Evolutionary conservation across 768 basidiomycete genomes (phyloP).

Genomic region (Tylopilus plumbeoviolaceoides): DNA sequence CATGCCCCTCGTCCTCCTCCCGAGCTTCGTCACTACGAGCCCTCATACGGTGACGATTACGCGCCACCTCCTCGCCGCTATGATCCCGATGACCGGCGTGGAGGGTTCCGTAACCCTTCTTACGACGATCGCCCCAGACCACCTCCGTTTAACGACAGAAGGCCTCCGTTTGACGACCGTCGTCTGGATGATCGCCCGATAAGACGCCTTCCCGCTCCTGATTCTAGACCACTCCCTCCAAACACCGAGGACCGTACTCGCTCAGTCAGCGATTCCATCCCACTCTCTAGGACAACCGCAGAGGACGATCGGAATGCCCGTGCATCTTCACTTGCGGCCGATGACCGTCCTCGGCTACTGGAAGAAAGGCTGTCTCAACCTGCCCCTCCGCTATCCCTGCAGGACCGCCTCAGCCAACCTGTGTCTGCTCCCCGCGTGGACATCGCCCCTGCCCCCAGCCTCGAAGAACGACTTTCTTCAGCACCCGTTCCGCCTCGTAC

Average conservation of each 20-base stretch:
- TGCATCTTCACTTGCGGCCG: conserved; percentile 16
- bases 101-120: conserved; percentile 15
- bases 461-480: conserved; percentile 41
- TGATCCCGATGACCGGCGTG: conserved; percentile 29
- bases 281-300: conserved; percentile 13
- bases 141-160: conserved; percentile 30
- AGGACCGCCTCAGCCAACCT: conserved; percentile 38
- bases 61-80: conserved; percentile 33
- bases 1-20: conserved; percentile 41
- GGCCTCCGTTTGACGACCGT: conserved; percentile 29
- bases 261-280: conserved; percentile 16
- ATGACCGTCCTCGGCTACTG: conserved; percentile 31
- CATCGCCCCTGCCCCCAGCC: conserved; percentile 28
- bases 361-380: conserved; percentile 40
- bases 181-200: conserved; percentile 32
- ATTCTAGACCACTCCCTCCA: conserved; percentile 10
- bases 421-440: conserved; percentile 18
- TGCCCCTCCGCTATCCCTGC: conserved; percentile 30
- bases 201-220: conserved; percentile 26
- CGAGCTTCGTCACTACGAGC: conserved; percentile 47
- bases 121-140: conserved; percentile 24
- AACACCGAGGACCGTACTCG: conserved; percentile 21
- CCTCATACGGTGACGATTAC: conserved; percentile 35
- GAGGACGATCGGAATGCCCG: conserved; percentile 28
- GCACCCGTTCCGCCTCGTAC: conserved; percentile 25